phyloP scores from a whole-genome alignment of 352 stramenopile genomes.

The Hyaloperonospora brassicae region DNA sequence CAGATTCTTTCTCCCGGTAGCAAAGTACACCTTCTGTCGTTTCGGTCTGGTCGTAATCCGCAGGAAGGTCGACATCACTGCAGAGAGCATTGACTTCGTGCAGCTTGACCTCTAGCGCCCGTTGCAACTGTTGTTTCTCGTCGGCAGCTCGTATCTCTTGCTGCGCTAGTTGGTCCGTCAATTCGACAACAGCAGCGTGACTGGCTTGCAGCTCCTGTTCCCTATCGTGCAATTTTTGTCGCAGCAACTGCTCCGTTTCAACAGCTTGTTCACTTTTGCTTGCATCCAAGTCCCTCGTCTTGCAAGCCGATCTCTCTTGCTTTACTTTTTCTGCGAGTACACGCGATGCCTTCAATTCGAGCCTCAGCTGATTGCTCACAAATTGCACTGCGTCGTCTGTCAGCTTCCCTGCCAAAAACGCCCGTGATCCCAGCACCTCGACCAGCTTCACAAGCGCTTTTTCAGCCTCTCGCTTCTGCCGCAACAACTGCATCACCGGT shows the following conservation, averaged over 20 bases:
- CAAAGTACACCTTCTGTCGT: no score
- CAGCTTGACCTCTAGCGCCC: no score
- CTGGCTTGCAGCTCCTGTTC: no score
- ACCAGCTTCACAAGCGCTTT: constrained; percentile 27
- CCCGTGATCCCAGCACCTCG: constrained; percentile 25
- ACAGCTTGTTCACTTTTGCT: neutral
- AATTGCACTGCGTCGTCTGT: constrained; percentile 29
- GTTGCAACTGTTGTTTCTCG: no score
- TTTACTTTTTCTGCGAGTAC: constrained; percentile 20
- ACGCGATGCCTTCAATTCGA: constrained; percentile 23
- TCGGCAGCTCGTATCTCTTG: no score
- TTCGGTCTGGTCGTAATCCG: no score
- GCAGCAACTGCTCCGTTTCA: neutral
- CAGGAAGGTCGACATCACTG: no score
- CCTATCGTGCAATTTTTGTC: no score
- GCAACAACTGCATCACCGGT: constrained; percentile 26
- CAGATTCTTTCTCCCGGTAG: no score
- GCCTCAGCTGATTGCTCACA: constrained; percentile 24
- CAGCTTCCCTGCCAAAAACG: constrained; percentile 29
- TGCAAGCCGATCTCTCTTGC: constrained; percentile 10
- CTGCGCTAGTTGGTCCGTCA: no score
- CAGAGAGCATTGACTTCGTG: no score
- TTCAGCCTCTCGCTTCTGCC: constrained; percentile 39
- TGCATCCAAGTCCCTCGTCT: constrained; percentile 1
- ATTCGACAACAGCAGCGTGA: no score